Base-by-base conservation (phyloP, 805 yeast species). In the Candida easanensis region DNA sequence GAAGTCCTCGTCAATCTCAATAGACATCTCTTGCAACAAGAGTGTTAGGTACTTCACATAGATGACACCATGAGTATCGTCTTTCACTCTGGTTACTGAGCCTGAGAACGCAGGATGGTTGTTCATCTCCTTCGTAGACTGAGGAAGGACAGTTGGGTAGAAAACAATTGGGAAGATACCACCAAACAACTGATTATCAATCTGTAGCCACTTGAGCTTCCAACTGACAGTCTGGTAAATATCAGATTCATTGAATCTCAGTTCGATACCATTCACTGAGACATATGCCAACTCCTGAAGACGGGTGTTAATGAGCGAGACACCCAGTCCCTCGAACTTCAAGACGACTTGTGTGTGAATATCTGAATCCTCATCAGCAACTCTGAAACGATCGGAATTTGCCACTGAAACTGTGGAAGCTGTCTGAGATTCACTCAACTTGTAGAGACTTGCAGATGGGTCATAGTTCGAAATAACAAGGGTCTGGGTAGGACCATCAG, bases 401-500 rank as follows among this genome's bases (percentile, higher is more conserved):
- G 61, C 51, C 11, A 66, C 61, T 2, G 71, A 64, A 0, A 58
- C 44, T 0, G 76, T 60, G 0, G 64, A 56, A 16, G 60, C 55
- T 5, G 65, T 44, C 5, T 54, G 50, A 3, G 65, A 53, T 4
- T 56, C 53, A 27, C 58, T 62, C 33, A 68, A 45, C 57, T 84
- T 85, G 61, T 88, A 88, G 59, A 88, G 63, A 61, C 96, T 86
- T 5, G 77, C 73, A 2, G 81, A 76, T 6, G 90, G 84, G 53
- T 88, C 93, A 57, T 88, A 88, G 43, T 86, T 82, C 1, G 95
- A 77, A 4, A 93, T 83, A 4, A 88, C 84, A 50, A 93, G 73
- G 0, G 96, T 83, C 63, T 88, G 97, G 1, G 90, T 81, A 0
- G 97, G 96, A 0, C 98, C 99, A 68, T 93, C 98, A 0, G 97